Evolutionary conservation across 768 basidiomycete genomes (phyloP).

Genomic region (Tremella yokohamensis): DNA sequence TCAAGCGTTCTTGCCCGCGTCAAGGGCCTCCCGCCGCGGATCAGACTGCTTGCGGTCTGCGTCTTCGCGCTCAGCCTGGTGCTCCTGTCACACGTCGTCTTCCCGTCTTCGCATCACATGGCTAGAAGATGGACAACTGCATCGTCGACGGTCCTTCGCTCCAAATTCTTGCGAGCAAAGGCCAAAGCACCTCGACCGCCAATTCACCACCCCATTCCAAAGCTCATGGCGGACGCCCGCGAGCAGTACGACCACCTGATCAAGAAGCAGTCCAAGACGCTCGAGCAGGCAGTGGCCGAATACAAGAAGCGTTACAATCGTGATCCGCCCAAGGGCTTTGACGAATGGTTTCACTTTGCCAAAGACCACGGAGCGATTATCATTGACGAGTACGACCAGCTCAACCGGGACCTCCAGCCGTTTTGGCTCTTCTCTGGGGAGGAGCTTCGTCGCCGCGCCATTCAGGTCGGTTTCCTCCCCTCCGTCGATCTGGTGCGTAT

Average conservation of each 20-base stretch:
- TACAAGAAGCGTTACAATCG: conserved; percentile 46
- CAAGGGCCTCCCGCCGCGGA: conserved; percentile 3
- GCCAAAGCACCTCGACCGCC: conserved; percentile 38
- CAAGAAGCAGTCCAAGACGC: conserved; percentile 41
- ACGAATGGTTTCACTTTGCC: conserved; percentile 63
- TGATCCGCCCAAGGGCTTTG: conserved; percentile 49
- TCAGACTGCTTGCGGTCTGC: neutral
- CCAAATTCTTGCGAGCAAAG: conserved; percentile 41
- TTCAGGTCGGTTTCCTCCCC: conserved; percentile 70
- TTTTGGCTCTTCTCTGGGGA: conserved; percentile 73
- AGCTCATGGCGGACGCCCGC: conserved; percentile 48
- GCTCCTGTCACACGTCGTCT: neutral
- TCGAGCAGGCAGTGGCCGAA: conserved; percentile 46
- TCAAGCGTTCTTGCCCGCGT: neutral
- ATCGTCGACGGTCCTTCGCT: conserved; percentile 44
- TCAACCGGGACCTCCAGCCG: conserved; percentile 74
- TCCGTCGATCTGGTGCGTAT: conserved; percentile 85
- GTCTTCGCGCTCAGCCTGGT: conserved; percentile 1
- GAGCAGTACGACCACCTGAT: conserved; percentile 45
- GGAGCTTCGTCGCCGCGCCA: conserved; percentile 63
- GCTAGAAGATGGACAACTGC: conserved; percentile 46
- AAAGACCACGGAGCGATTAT: conserved; percentile 68
- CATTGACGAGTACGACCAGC: conserved; percentile 77
- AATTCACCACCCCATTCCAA: conserved; percentile 51
- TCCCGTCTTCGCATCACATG: neutral